These are phyloP conservation scores for Botrytis deweyae DNA, from an alignment of 2,329 filamentous ascomycete species.

Conservation along the genomic window DNA sequence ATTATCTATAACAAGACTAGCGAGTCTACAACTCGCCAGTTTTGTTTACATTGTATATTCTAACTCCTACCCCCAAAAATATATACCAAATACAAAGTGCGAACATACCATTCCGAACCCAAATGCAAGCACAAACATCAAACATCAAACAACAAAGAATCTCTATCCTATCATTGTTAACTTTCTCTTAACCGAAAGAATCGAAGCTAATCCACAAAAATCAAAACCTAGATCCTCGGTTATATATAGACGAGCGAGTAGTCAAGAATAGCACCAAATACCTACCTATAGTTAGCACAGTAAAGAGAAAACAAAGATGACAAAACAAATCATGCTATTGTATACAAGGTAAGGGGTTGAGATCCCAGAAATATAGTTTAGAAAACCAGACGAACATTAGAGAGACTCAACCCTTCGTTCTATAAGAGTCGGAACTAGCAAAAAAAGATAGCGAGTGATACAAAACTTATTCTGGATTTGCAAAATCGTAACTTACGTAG, in stretches of 20 bases:
- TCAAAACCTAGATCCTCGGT: background rate
- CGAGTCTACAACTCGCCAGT: no score
- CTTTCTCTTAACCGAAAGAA: background rate
- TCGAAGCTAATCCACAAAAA: accelerated
- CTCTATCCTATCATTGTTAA: background rate
- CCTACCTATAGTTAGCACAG: no score
- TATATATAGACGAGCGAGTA: background rate
- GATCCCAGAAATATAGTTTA: accelerated
- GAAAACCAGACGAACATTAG: background rate
- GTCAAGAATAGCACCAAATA: no score
- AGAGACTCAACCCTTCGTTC: background rate
- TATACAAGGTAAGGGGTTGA: accelerated
- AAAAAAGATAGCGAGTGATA: background rate
- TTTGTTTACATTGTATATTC: no score
- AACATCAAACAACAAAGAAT: accelerated
- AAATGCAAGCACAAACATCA: background rate
- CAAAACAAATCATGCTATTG: accelerated
- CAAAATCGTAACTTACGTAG: background rate
- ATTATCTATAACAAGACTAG: background rate
- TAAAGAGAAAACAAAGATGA: accelerated
- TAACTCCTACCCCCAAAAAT: accelerated
- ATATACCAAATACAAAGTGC: background rate
- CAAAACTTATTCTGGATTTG: accelerated
- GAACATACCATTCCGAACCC: no score
- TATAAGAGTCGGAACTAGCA: accelerated